phyloP scores from a whole-genome alignment of 257 asterid species.

The Leptodermis oblonga region DNA sequence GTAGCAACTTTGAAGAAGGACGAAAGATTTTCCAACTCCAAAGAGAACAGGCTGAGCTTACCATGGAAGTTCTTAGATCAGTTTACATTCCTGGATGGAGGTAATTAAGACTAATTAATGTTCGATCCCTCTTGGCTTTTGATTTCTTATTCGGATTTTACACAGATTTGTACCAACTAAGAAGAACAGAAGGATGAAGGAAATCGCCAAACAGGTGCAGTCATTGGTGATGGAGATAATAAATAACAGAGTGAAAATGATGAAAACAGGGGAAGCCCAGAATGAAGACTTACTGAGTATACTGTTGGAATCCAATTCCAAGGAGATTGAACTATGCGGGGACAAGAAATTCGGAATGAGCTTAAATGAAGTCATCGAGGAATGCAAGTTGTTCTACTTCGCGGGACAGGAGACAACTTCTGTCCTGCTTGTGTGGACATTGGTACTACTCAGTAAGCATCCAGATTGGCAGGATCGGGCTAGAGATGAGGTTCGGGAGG shows the following conservation, averaged over 20 bases:
- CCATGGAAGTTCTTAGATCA: background rate
- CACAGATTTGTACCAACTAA: constrained; percentile 16
- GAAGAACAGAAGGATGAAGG: constrained; percentile 20
- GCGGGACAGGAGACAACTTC: constrained; percentile 33
- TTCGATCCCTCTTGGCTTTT: too few relatives aligned
- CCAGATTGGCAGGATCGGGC: constrained; percentile 26
- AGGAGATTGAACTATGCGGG: constrained; percentile 11
- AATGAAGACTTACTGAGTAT: constrained; percentile 22
- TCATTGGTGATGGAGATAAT: constrained; percentile 15
- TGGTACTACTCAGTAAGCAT: constrained; percentile 20
- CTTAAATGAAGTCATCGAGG: constrained; percentile 22
- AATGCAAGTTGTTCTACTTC: constrained; percentile 28
- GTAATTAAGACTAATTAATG: background rate
- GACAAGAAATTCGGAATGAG: constrained; percentile 22
- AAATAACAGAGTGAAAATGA: constrained; percentile 14
- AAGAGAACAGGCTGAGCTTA: constrained; percentile 15
- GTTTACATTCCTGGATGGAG: constrained; percentile 18
- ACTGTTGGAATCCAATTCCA: constrained; percentile 22
- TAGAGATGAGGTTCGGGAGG: constrained; percentile 21
- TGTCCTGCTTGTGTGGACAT: constrained; percentile 21
- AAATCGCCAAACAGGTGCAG: constrained; percentile 7
- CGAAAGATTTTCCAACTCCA: constrained; percentile 22
- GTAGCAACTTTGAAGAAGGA: constrained; percentile 26
- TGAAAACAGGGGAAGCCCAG: constrained; percentile 15
- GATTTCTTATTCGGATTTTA: background rate